Base-by-base conservation (phyloP, 345 rosid species). In the Nephelium lappaceum region DNA sequence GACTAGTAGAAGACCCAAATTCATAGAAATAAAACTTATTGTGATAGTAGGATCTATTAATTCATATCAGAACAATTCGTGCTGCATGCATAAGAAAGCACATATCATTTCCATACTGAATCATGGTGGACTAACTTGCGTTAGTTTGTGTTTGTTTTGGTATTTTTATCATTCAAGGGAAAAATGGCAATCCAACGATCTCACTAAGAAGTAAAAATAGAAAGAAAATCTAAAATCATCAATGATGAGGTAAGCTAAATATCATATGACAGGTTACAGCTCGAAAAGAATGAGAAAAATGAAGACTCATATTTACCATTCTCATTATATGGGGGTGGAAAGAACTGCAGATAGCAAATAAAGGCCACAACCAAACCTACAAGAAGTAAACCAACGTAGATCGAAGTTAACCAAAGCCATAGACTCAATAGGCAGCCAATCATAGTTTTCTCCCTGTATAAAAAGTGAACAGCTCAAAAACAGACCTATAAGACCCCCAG, bases 401-500 rank as follows among this genome's bases (percentile, higher is more conserved):
- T 21, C 27, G 10, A 41, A 23, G 31, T 36, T 55, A 41, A 68
- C 8, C 14, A 73, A 62, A 55, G 8, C 18, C 39, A 42, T 3
- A 5, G 38, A 45, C 11, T 74, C 24, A 42, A 45, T 49, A 31
- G 2, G 19, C 36, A 5, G 16, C 4, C 3, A 58, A 11, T 7
- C 61, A 5, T 12, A 57, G 12, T 68, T 67, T 79, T 70, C 7
- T 60, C 6, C 36, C 5, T 0, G 70, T 18, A 18, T 5, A 38
- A 45, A 24, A 47, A 8, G 47, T 24, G 42, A 39, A 23, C 8
- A n/a, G 47, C 12, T 62, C 8, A 9, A 64, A 38, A 60, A 65
- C 80, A 51, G 12, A 49, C 98, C 98, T 25, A 95, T 76, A 49
- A 95, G 83, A 67, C 89, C 92, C 61, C 97, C 98, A 8, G 93